These are phyloP conservation scores for Phytophthora pini DNA, from an alignment of 352 stramenopile genomes.

Conservation along the genomic window DNA sequence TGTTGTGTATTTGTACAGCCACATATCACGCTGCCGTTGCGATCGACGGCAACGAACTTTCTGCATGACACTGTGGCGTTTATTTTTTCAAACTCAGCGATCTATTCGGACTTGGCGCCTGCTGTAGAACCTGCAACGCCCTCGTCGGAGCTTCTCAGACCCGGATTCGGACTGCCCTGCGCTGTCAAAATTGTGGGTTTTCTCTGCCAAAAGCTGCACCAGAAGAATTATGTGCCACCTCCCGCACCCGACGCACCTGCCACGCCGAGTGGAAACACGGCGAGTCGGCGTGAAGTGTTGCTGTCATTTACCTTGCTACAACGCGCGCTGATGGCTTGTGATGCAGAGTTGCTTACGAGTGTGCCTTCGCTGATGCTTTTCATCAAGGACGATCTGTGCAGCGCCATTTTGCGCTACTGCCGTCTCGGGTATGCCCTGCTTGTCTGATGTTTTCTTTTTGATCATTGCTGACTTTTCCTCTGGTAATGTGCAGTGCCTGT, in stretches of 20 bases:
- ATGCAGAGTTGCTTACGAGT: conserved; percentile 50
- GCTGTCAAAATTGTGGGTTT: conserved; percentile 84
- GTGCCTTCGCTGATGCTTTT: conserved; percentile 82
- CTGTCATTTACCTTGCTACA: conserved; percentile 77
- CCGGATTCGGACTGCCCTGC: conserved; percentile 74
- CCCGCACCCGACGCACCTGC: conserved; percentile 21
- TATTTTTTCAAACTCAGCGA: conserved; percentile 62
- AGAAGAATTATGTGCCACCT: conserved; percentile 42
- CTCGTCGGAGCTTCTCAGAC: conserved; percentile 8
- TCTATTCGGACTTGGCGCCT: conserved; percentile 49
- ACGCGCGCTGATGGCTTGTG: conserved; percentile 57
- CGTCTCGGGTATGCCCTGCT: conserved; percentile 58
- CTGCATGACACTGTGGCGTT: conserved; percentile 70
- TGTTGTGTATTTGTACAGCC: conserved; percentile 36
- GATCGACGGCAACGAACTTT: conserved; percentile 65
- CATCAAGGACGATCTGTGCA: conserved; percentile 87
- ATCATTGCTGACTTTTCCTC: background rate
- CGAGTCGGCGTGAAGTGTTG: conserved; percentile 65
- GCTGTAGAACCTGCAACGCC: background rate
- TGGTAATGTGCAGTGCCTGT: conserved; percentile 42
- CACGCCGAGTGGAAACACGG: conserved; percentile 19
- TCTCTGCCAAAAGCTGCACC: conserved; percentile 81
- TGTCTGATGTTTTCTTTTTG: conserved; percentile 3
- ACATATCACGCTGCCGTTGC: conserved; percentile 68
- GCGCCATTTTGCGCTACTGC: conserved; percentile 72